These are phyloP conservation scores for Hanseniaspora lindneri DNA, from an alignment of 805 yeast species.

Conservation along the genomic window DNA sequence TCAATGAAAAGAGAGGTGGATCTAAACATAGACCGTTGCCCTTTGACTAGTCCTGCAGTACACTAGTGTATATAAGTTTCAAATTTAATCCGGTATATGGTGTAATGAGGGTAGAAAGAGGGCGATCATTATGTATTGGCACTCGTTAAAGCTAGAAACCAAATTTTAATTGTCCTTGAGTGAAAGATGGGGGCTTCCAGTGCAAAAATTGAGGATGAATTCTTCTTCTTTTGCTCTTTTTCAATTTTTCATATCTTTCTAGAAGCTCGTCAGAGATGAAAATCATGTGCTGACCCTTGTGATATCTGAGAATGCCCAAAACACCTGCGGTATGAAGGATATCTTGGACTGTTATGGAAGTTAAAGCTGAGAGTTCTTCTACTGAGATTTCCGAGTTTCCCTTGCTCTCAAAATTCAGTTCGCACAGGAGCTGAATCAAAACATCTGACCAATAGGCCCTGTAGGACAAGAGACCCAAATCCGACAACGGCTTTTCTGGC, in stretches of 20 bases:
- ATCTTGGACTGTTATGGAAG: conserved; percentile 95
- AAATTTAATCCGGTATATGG: no score
- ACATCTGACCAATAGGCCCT: conserved; percentile 96
- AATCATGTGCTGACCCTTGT: conserved; percentile 89
- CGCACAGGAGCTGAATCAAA: conserved; percentile 54
- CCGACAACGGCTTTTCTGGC: conserved; percentile 94
- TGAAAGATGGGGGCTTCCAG: conserved; percentile 92
- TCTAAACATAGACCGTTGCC: conserved; percentile 39
- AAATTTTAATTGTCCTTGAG: conserved; percentile 89
- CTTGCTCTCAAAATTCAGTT: conserved; percentile 29
- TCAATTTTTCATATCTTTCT: conserved; percentile 57
- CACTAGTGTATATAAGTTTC: conserved; percentile 3
- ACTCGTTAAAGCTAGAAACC: conserved; percentile 41
- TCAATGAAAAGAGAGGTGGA: not conserved
- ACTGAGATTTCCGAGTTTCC: conserved; percentile 57
- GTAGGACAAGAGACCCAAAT: conserved; percentile 82
- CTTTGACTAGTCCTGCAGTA: conserved; percentile 39
- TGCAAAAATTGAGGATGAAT: conserved; percentile 58
- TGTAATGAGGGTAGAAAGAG: no score
- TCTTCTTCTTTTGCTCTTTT: conserved; percentile 61
- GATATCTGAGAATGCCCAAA: conserved; percentile 75
- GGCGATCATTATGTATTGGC: no score
- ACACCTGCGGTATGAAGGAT: conserved; percentile 88
- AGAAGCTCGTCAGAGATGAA: conserved; percentile 73
- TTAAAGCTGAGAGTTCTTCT: conserved; percentile 74